These are phyloP conservation scores for Alternaria postmessia DNA, from an alignment of 2,329 filamentous ascomycete genomes.

Conservation along the genomic window DNA sequence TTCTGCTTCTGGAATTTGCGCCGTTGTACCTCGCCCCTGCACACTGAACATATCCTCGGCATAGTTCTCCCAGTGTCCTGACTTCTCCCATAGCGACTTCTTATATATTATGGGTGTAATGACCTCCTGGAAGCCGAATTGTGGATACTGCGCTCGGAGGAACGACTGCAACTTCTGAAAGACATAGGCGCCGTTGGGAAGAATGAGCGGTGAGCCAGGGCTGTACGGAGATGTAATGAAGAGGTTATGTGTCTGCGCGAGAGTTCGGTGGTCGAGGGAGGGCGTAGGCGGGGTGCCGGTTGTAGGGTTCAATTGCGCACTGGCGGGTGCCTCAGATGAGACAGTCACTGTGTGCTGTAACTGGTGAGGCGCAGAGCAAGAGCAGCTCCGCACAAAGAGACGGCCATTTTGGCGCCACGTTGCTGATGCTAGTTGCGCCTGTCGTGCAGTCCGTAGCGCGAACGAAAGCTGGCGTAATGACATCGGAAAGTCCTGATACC, in stretches of 20 bases:
- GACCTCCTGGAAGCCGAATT: slow-evolving; percentile 87
- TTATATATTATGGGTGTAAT: slow-evolving; percentile 93
- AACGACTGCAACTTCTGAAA: slow-evolving; percentile 86
- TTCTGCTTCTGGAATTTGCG: slow-evolving; percentile 55
- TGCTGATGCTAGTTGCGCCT: slow-evolving; percentile 11
- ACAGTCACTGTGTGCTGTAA: slow-evolving; percentile 34
- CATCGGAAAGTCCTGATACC: slow-evolving; percentile 39
- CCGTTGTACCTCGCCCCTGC: slow-evolving; percentile 60
- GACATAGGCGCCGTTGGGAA: slow-evolving; percentile 80
- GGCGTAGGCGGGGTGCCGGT: slow-evolving; percentile 48
- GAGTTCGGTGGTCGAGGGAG: slow-evolving; percentile 59
- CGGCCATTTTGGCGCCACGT: slow-evolving; percentile 15
- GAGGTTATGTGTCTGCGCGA: slow-evolving; percentile 70
- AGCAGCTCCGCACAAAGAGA: slow-evolving; percentile 38
- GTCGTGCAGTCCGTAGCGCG: slow-evolving; percentile 21
- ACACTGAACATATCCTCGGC: slow-evolving; percentile 93
- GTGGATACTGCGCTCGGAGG: slow-evolving; percentile 81
- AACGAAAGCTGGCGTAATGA: slow-evolving; percentile 36
- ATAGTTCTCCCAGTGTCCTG: slow-evolving; percentile 89
- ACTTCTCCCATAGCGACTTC: slow-evolving; percentile 83
- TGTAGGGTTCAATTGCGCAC: slow-evolving; percentile 42
- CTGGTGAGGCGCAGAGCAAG: slow-evolving; percentile 44
- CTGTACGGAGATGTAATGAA: slow-evolving; percentile 83
- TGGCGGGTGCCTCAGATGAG: slow-evolving; percentile 23
- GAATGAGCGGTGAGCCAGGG: slow-evolving; percentile 84